phyloP scores from a whole-genome alignment of 139 green algal species.

The Zygnema circumcarinatum region DNA sequence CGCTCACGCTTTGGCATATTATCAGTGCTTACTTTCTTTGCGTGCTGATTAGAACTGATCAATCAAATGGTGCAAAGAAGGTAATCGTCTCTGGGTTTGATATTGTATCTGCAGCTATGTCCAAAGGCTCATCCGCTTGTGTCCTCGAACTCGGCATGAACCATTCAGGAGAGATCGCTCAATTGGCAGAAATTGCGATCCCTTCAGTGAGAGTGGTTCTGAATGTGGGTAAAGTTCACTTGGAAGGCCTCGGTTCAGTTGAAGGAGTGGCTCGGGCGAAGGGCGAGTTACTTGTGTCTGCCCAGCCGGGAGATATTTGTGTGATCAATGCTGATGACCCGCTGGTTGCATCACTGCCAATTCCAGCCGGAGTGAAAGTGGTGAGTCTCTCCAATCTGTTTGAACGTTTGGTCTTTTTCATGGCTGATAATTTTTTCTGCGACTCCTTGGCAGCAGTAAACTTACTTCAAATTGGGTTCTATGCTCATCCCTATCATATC shows the following conservation, averaged over 20 bases:
- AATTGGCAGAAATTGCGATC: conserved; percentile 35
- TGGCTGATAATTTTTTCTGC: conserved; percentile 5
- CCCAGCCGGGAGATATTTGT: conserved; percentile 49
- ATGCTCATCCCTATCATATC: too few relatives aligned
- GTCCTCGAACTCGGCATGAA: conserved; percentile 67
- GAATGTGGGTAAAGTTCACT: conserved; percentile 62
- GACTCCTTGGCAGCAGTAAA: background rate
- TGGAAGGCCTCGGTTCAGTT: conserved; percentile 48
- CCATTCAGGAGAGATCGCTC: conserved; percentile 54
- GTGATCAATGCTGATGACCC: conserved; percentile 63
- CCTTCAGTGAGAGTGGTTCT: conserved; percentile 59
- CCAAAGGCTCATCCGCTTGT: conserved; percentile 10
- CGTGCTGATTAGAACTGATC: background rate
- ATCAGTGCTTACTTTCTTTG: too few relatives aligned
- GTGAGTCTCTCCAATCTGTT: too few relatives aligned
- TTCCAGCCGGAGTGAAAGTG: conserved; percentile 31
- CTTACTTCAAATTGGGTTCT: background rate
- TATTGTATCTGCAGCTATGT: conserved; percentile 14
- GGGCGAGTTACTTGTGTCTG: conserved; percentile 54
- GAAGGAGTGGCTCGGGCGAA: conserved; percentile 61
- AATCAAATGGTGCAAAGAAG: background rate
- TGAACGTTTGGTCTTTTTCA: background rate
- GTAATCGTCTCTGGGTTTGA: background rate
- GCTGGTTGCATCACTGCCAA: conserved; percentile 42
- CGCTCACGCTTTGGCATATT: too few relatives aligned